Conservation (phyloP, 2,329 filamentous ascomycete species). For the Dothistroma septosporum region DNA sequence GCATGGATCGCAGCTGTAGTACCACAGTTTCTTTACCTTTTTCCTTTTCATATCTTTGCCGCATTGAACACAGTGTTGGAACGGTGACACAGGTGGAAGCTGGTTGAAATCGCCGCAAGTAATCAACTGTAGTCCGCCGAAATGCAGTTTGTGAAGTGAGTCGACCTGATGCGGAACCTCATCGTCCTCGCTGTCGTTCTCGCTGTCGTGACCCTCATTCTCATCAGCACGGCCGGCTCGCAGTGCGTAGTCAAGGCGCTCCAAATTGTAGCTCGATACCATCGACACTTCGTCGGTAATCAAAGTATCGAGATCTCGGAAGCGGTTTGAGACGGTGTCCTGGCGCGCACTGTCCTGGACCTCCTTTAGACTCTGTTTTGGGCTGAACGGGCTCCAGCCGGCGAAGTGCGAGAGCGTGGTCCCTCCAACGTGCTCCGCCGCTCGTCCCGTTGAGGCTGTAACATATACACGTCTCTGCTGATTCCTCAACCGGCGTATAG, state of each 20-base stretch:
- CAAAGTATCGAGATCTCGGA: slow-evolving; percentile 50
- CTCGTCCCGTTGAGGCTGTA: slow-evolving; percentile 57
- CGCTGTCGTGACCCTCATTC: background rate
- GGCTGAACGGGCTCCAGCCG: slow-evolving; percentile 50
- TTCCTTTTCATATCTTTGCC: slow-evolving; percentile 7
- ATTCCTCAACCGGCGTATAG: slow-evolving; percentile 40
- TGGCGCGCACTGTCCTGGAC: slow-evolving; percentile 30
- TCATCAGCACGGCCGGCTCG: background rate
- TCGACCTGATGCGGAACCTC: slow-evolving; percentile 13
- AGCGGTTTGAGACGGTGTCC: slow-evolving; percentile 36
- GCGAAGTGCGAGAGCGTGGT: slow-evolving; percentile 56
- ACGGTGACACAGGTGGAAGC: slow-evolving; percentile 56
- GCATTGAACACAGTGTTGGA: slow-evolving; percentile 43
- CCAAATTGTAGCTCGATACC: slow-evolving; percentile 48
- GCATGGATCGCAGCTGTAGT: background rate
- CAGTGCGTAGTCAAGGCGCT: slow-evolving; percentile 44
- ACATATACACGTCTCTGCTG: slow-evolving; percentile 45
- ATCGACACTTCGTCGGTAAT: slow-evolving; percentile 66
- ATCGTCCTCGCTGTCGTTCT: background rate
- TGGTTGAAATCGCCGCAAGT: slow-evolving; percentile 60
- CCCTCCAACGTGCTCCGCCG: slow-evolving; percentile 56
- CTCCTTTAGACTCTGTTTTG: slow-evolving; percentile 41
- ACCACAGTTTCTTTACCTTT: background rate
- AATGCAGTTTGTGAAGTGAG: slow-evolving; percentile 4
- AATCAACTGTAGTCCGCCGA: slow-evolving; percentile 37